A percentile compares a stretch with the other conserved stretches of the same genome.
Evolutionary conservation across 1,284 basidiomycete species (phyloP).

Genomic region (Termitomyces sp.): DNA sequence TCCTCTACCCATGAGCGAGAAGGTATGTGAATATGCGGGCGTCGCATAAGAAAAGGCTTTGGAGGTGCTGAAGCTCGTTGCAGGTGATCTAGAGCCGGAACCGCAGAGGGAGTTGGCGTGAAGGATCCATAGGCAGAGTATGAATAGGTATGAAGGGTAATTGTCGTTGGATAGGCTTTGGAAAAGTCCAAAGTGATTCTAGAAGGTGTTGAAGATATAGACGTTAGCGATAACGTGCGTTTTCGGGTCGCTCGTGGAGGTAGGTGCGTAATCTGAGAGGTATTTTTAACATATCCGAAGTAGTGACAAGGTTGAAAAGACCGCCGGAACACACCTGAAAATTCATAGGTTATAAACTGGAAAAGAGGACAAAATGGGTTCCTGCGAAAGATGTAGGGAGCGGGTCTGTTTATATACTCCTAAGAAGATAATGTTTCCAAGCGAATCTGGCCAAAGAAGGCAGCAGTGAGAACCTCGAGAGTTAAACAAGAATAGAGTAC

Average conservation of each 20-base stretch:
- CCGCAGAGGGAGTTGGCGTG: slow-evolving; percentile 35
- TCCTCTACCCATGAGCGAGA: slow-evolving; percentile 10
- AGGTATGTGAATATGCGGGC: slow-evolving; percentile 9
- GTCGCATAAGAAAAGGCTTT: neutral
- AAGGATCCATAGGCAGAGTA: slow-evolving; percentile 45
- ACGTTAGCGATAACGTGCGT: slow-evolving; percentile 18
- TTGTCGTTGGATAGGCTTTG: slow-evolving; percentile 25
- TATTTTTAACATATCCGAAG: neutral
- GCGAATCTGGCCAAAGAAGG: neutral
- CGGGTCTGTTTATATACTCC: slow-evolving; percentile 13
- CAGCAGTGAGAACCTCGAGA: neutral
- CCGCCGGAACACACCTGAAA: slow-evolving; percentile 11
- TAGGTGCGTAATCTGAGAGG: neutral
- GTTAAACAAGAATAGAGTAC: neutral
- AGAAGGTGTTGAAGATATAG: slow-evolving; percentile 13
- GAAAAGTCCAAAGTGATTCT: slow-evolving; percentile 12
- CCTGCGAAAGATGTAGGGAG: neutral
- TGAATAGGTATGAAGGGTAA: slow-evolving; percentile 24
- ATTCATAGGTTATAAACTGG: neutral
- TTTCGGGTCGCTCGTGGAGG: slow-evolving; percentile 12
- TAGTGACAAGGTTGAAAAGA: neutral
- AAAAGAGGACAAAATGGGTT: neutral
- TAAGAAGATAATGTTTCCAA: neutral
- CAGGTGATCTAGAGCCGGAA: slow-evolving; percentile 23
- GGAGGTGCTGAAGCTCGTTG: slow-evolving; percentile 11